Evolutionary conservation across 306 rosid species (phyloP), one percentile per base, ranked within the genome.

Genomic region (Fragaria iinumae): DNA sequence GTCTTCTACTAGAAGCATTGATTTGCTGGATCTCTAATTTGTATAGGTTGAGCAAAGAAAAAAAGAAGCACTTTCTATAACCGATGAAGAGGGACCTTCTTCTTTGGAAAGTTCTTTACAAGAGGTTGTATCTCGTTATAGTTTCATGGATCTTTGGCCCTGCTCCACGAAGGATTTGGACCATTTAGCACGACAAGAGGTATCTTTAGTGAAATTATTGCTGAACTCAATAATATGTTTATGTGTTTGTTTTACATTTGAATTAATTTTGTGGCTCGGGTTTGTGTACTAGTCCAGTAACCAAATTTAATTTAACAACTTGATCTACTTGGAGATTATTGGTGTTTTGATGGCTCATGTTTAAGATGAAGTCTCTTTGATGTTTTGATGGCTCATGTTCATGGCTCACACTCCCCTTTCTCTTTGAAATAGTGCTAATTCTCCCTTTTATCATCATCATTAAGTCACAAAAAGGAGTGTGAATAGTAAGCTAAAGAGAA

Each of bases 111-210:
- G 93, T 83, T 88, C 97, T 63, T 79, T 95, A 65, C 96, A 88
- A 78, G 97, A 95, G 84, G 91, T 95, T 82, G 93, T 89, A 52
- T 90, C 97, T 47, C 91, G 97, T 38, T 95, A 95, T 79, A 90
- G 93, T 82, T 95, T 90, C 79, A 92, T 88, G 98, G 98, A 91
- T 77, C 90, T 92, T 65, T 90, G 97, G 98, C 98, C 98, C 5
- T 89, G 98, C 87, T 76, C 96, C 52, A 82, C 95, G 11, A 88
- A 83, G 77, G 97, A 90, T 74, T 89, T 95, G 85, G 97, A 95
- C 80, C 89, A 88, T 84, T 89, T 95, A 80, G 50, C 93, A 27
- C 82, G 90, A 50, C 96, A 90, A 80, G 93, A 95, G 98, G 98
- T 95, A 90, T 76, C 20, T 17, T 39, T 43, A 14, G 23, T 73